These are phyloP conservation scores for Pulveroboletus sp. DNA, from an alignment of 768 basidiomycete genomes.

Conservation along the genomic window DNA sequence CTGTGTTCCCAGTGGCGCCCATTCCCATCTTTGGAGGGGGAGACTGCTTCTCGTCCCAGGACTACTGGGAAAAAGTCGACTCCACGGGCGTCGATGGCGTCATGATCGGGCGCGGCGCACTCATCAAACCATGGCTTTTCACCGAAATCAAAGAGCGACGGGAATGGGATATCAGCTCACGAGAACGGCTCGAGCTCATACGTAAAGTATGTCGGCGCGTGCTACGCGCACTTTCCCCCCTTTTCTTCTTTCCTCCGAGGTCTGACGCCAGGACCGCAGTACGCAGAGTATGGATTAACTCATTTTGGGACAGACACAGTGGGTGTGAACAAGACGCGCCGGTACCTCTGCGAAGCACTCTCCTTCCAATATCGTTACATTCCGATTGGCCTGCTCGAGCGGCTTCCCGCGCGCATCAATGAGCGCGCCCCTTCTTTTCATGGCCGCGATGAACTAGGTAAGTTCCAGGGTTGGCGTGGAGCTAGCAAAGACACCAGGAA, in stretches of 20 bases:
- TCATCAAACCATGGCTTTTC: slow-evolving; percentile 97
- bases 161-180: slow-evolving; percentile 91
- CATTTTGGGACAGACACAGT: slow-evolving; percentile 86
- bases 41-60: slow-evolving; percentile 86
- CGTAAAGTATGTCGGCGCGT: slow-evolving; percentile 51
- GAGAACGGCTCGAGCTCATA: slow-evolving; percentile 78
- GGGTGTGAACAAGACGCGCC: slow-evolving; percentile 86
- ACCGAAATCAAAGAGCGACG: slow-evolving; percentile 90
- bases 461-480: slow-evolving; percentile 23
- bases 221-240: background rate
- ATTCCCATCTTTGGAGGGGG: slow-evolving; percentile 98
- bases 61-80: slow-evolving; percentile 77
- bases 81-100: slow-evolving; percentile 87
- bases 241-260: background rate
- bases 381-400: slow-evolving; percentile 89
- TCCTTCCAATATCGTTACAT: slow-evolving; percentile 97
- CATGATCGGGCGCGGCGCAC: slow-evolving; percentile 92
- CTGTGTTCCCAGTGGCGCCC: slow-evolving; percentile 52
- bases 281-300: slow-evolving; percentile 81
- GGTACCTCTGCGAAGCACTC: slow-evolving; percentile 93
- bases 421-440: slow-evolving; percentile 87
- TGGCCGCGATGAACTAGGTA: slow-evolving; percentile 87
- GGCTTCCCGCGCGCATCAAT: slow-evolving; percentile 77
- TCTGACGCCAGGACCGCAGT: slow-evolving; percentile 42
- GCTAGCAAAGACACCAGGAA: background rate